Percentiles rank a stretch among this genome's conserved stretches.
phyloP scores from a whole-genome alignment of 768 basidiomycete genomes.

The Suillus occidentalis region DNA sequence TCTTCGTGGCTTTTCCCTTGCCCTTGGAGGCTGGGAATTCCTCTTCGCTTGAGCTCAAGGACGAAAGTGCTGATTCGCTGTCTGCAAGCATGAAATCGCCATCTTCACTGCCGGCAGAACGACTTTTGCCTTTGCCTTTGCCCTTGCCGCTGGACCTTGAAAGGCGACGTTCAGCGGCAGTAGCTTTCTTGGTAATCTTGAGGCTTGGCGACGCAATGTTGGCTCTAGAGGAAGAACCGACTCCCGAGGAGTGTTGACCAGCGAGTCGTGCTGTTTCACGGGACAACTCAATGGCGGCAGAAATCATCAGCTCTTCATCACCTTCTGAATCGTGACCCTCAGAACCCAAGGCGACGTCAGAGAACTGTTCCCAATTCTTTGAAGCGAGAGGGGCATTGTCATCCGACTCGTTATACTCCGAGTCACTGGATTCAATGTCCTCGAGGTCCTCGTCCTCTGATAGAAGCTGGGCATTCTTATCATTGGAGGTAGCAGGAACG shows the following conservation, averaged over 20 bases:
- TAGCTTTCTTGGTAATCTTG: conserved; percentile 41
- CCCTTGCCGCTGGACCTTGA: conserved; percentile 10
- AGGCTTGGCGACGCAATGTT: conserved; percentile 26
- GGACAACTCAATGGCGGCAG: conserved; percentile 57
- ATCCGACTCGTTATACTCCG: conserved; percentile 54
- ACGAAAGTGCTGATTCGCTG: conserved; percentile 13
- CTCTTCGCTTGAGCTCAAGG: conserved; percentile 15
- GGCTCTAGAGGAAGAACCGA: conserved; percentile 28
- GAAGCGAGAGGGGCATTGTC: conserved; percentile 5
- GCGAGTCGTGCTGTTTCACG: conserved; percentile 36
- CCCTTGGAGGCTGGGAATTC: conserved; percentile 27
- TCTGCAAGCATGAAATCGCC: conserved; percentile 13
- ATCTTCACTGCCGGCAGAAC: conserved; percentile 12
- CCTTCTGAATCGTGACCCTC: conserved; percentile 25
- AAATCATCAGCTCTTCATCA: conserved; percentile 46
- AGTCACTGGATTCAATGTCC: conserved; percentile 56
- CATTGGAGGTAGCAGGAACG: conserved; percentile 26
- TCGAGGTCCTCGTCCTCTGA: conserved; percentile 40
- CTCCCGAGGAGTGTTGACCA: conserved; percentile 30
- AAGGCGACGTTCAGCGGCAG: conserved; percentile 56
- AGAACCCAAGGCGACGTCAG: conserved; percentile 32
- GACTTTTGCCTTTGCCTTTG: conserved; percentile 24
- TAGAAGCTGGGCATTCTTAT: conserved; percentile 28
- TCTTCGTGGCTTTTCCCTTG: conserved; percentile 33
- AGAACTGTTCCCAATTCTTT: background rate